Conservation (phyloP, 441 rosid species). For the Theobroma grandiflorum region DNA sequence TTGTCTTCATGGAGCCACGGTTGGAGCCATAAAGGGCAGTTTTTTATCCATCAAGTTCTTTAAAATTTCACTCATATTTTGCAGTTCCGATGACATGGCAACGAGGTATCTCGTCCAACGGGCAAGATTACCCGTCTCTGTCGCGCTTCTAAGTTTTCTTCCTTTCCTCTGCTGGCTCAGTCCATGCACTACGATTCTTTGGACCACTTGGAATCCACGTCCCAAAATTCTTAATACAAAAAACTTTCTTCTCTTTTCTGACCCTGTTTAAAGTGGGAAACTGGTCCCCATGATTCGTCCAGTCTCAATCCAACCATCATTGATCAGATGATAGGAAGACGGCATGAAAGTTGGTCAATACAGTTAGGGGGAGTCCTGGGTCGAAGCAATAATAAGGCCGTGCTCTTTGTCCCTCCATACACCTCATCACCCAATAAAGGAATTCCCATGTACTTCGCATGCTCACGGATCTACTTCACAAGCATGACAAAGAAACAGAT, state of each 20-base stretch:
- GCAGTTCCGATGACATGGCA: slow-evolving; percentile 31
- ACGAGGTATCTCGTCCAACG: slow-evolving; percentile 25
- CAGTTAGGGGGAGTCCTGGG: slow-evolving; percentile 52
- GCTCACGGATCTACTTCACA: slow-evolving; percentile 73
- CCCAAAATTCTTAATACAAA: not conserved
- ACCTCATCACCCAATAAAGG: slow-evolving; percentile 91
- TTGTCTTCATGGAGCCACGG: slow-evolving; percentile 37
- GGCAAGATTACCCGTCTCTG: slow-evolving; percentile 26
- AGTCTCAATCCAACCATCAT: not conserved
- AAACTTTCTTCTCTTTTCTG: not conserved
- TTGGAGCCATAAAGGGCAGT: slow-evolving; percentile 44
- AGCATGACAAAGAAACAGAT: slow-evolving; percentile 11
- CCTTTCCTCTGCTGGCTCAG: not conserved
- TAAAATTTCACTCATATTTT: slow-evolving; percentile 22
- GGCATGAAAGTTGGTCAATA: slow-evolving; percentile 49
- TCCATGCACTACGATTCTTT: not conserved
- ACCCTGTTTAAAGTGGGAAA: not conserved
- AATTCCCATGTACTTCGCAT: slow-evolving; percentile 74
- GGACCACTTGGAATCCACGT: slow-evolving; percentile 4
- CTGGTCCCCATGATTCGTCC: not conserved
- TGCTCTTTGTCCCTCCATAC: slow-evolving; percentile 81
- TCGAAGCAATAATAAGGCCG: slow-evolving; percentile 79
- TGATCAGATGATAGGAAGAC: not conserved
- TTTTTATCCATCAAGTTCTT: slow-evolving; percentile 31
- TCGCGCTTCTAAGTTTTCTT: not conserved